Percentiles rank a stretch among this genome's conserved stretches.
These are phyloP conservation scores for Favolaschia claudopus DNA, from an alignment of 768 basidiomycete genomes.

Conservation along the genomic window DNA sequence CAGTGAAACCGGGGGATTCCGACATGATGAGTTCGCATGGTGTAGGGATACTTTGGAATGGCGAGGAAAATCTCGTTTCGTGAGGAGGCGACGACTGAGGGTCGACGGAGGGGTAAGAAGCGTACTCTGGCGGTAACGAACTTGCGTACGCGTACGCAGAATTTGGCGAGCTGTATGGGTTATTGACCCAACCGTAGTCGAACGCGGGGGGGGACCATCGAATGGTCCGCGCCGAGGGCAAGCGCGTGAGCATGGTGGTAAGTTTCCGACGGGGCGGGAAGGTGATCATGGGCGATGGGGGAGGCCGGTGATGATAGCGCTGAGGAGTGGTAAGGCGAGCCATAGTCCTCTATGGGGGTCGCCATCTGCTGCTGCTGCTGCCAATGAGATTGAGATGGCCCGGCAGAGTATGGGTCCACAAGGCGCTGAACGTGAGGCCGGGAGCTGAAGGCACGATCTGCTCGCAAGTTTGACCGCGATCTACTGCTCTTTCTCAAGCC, in stretches of 20 bases:
- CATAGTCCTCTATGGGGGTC: neutral
- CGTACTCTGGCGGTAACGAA: too few species aligned
- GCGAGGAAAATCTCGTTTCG: neutral
- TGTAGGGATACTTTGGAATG: neutral
- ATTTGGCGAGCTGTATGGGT: too few species aligned
- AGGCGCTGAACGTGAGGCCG: conserved; percentile 4
- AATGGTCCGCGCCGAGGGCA: too few species aligned
- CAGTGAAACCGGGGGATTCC: too few species aligned
- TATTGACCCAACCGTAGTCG: too few species aligned
- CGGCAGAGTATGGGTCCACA: conserved; percentile 5
- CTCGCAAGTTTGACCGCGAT: neutral
- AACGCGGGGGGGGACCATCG: too few species aligned
- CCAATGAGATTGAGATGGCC: neutral
- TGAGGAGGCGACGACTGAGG: neutral
- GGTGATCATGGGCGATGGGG: conserved; percentile 1
- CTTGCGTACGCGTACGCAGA: too few species aligned
- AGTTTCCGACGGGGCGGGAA: too few species aligned
- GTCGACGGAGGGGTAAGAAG: too few species aligned
- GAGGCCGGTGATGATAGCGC: conserved; percentile 2
- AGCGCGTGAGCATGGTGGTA: too few species aligned
- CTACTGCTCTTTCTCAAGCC: conserved; percentile 27
- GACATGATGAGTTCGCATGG: neutral
- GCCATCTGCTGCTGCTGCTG: neutral
- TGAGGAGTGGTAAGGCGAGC: conserved; percentile 12
- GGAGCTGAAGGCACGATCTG: conserved; percentile 5